phyloP scores from a whole-genome alignment of 371 early-diverging fungal genomes.

The Catenaria anguillulae region DNA sequence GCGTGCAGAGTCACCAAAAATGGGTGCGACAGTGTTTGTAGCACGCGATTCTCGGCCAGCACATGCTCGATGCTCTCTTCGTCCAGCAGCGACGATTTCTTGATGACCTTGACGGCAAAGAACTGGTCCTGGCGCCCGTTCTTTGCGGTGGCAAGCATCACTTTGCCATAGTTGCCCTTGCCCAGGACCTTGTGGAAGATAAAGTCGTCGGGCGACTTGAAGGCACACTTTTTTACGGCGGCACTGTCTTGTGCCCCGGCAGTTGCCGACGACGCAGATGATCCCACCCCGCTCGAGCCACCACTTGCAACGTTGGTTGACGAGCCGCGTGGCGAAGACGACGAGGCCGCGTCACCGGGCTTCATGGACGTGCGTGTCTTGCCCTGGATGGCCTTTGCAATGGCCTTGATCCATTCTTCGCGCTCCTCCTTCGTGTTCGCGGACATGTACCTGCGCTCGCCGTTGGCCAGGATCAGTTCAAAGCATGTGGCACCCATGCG shows the following conservation, averaged over 20 bases:
- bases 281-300: too few species aligned
- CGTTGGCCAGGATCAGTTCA: slow-evolving; percentile 13
- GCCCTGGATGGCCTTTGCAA: neutral
- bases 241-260: neutral
- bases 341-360: neutral
- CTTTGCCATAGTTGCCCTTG: slow-evolving; percentile 44
- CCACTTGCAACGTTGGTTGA: too few species aligned
- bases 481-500: slow-evolving; percentile 7
- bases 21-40: slow-evolving; percentile 24
- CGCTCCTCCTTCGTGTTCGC: slow-evolving; percentile 9
- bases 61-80: slow-evolving; percentile 20
- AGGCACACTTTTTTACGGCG: neutral
- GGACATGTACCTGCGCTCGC: slow-evolving; percentile 12
- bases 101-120: slow-evolving; percentile 30
- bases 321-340: neutral
- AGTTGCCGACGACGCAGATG: neutral
- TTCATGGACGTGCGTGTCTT: neutral
- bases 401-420: slow-evolving; percentile 13
- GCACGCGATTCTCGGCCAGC: slow-evolving; percentile 10
- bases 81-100: slow-evolving; percentile 26
- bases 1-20: slow-evolving; percentile 50
- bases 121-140: slow-evolving; percentile 11
- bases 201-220: slow-evolving; percentile 32
- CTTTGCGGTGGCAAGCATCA: slow-evolving; percentile 9
- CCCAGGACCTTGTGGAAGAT: slow-evolving; percentile 42